phyloP scores from a whole-genome alignment of 2,329 filamentous ascomycete species.

The Aspergillus sp. region DNA sequence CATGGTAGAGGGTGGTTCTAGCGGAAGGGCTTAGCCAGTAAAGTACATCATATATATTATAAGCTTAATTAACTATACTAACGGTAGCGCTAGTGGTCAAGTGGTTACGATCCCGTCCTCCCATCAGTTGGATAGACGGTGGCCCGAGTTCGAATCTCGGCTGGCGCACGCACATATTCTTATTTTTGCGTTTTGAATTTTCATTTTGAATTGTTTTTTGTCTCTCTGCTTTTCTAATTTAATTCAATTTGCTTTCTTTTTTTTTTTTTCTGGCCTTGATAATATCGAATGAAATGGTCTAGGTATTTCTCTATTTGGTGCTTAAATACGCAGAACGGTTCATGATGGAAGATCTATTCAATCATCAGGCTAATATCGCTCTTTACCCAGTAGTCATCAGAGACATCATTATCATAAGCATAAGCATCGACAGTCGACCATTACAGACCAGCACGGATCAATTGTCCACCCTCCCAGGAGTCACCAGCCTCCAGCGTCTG shows the following conservation, averaged over 20 bases:
- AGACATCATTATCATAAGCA: not conserved
- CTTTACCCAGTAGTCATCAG: not conserved
- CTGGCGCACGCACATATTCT: not conserved
- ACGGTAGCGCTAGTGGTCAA: not conserved
- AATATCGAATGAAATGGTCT: not conserved
- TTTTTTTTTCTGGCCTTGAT: not conserved
- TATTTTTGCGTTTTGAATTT: not conserved
- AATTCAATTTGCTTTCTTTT: not conserved
- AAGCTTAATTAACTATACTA: too few species aligned
- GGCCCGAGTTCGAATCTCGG: constrained; percentile 1
- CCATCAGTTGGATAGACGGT: not conserved
- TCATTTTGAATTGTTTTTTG: too few species aligned
- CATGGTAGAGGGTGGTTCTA: too few species aligned
- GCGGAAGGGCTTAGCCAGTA: too few species aligned
- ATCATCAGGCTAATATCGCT: not conserved
- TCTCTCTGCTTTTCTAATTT: not conserved
- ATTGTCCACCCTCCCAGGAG: constrained; percentile 58
- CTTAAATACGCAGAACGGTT: not conserved
- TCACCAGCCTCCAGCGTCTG: constrained; percentile 75
- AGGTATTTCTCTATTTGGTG: too few species aligned
- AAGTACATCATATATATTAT: too few species aligned
- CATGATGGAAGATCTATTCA: not conserved
- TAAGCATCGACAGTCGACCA: not conserved
- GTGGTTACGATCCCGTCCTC: constrained; percentile 1
- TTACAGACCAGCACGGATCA: constrained; percentile 37